Evolutionary conservation across 129 eudicot genomes (phyloP), one percentile per base, ranked within the genome.

Genomic region (Chrysanthemum seticuspe): DNA sequence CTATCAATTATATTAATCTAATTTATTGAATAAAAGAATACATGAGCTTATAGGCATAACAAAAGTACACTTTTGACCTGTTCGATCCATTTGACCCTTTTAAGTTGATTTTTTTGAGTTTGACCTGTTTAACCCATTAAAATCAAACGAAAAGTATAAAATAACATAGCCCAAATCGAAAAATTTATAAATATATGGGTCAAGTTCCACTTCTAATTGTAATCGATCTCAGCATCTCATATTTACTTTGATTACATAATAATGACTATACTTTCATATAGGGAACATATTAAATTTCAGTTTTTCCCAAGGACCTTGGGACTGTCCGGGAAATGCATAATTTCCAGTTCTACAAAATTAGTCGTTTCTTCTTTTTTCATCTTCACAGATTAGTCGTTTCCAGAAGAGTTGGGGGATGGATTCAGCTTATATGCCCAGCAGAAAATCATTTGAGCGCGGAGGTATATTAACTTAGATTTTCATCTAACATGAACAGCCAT

Each of bases 331-430:
- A 69, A 29, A 62, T 27, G 23, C 23, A 13, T 31, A 21, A 34
- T 7, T 72, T 60, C 10, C 31, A 10, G 61, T 73, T 73, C 49
- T 6, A 13, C 27, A 14, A n/a, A n/a, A n/a, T n/a, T n/a, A n/a
- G 6, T 40, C 9, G 0, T 40, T 19, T 66, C 16, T 31, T 23
- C 5, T 21, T 25, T 53, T 54, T 53, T 19, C 4, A 18, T 48
- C 29, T 14, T 67, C 65, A 67, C 87, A 92, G 98, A 89, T 92
- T 47, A 84, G 73, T 68, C 90, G 96, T 23, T 92, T 92, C 80
- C 98, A 92, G 81, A 87, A 80, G 82, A 92, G 81, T 75, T 92
- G 98, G 98, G 98, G 98, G 65, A 89, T 92, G 98, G 98, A 92
- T 86, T 90, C 89, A 80, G 84, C 95, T 16, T 92, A 62, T 73